Conservation (phyloP, 306 rosid genomes). For the Medicago lupulina region DNA sequence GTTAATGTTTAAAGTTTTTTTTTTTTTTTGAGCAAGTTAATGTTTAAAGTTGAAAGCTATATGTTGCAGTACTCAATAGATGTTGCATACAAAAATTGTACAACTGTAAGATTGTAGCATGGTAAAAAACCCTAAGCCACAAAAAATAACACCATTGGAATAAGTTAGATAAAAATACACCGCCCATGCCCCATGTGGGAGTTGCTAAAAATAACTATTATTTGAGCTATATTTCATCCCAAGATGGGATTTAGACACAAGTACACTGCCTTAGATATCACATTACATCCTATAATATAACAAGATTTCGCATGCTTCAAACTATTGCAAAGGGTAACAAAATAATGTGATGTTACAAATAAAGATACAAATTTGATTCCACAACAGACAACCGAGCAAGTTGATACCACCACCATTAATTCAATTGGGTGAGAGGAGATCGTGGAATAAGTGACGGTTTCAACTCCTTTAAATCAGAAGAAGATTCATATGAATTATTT, state of each 20-base stretch:
- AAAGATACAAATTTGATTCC: constrained; percentile 51
- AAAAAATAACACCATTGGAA: neutral
- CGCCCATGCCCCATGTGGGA: neutral
- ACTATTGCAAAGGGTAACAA: constrained; percentile 15
- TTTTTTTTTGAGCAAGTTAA: too few relatives aligned
- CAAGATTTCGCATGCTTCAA: constrained; percentile 21
- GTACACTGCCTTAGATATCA: constrained; percentile 31
- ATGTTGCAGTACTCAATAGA: neutral
- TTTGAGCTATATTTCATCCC: constrained; percentile 55
- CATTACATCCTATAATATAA: constrained; percentile 25
- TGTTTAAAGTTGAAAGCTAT: too few relatives aligned
- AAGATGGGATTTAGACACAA: constrained; percentile 65
- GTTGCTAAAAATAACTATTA: constrained; percentile 46
- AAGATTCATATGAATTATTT: constrained; percentile 66
- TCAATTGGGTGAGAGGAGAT: constrained; percentile 77
- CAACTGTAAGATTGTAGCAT: neutral
- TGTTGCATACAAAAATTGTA: too few relatives aligned
- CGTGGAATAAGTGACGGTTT: constrained; percentile 94
- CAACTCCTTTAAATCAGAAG: constrained; percentile 65
- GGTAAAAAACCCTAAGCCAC: neutral
- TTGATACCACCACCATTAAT: constrained; percentile 39
- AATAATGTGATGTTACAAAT: constrained; percentile 53
- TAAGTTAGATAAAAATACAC: neutral
- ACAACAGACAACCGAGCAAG: constrained; percentile 3
- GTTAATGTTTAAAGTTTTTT: too few relatives aligned